Base-by-base conservation (phyloP, 768 basidiomycete genomes). In the Psilocybe sp. region DNA sequence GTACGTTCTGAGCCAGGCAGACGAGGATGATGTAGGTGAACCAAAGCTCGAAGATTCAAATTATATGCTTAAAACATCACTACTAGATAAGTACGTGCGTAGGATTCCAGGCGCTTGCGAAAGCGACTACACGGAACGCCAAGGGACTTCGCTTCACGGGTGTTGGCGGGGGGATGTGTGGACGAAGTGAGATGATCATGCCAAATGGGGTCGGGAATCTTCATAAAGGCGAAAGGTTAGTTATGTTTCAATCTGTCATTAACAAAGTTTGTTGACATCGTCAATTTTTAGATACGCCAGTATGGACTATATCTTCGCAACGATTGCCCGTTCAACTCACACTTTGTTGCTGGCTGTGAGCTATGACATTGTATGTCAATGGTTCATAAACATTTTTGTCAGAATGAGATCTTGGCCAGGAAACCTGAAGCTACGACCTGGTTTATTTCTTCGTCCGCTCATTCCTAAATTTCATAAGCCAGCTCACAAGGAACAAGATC, bases 331-430 rank as follows among this genome's bases (percentile, higher is more conserved):
- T 20, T 18, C 19, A n/a, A 28, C 38, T 13, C 15, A 13, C 4
- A 18, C 45, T 12, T 15, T 32, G 4, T 35, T 35, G 1, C 31
- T 58, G 9, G 7, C 51, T 0, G 46, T 55, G 34, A 60, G 59
- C n/a, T 71, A 68, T 50, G 67, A 69, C 52, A 67, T 69, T 20
- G 55, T 51, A 4, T 68, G 69, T 50, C 64, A 66, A 20, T 70
- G 60, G 55, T 59, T 13, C 36, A 54, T 53, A 20, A 58, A 67
- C 14, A 46, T 70, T 2, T 34, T 23, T 28, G 33, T 19, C 5
- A 57, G 64, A 8, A 49, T 66, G 35, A 15, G 34, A 1, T 3
- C 28, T 1, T 44, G 33, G 37, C 52, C 40, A 18, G 0, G 6
- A 4, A 45, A 43, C 0, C 19, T 56, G 7, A 40, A 47, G 3